Conservation (phyloP, 2,329 filamentous ascomycete species). For the Nannizziopsis barbatae region DNA sequence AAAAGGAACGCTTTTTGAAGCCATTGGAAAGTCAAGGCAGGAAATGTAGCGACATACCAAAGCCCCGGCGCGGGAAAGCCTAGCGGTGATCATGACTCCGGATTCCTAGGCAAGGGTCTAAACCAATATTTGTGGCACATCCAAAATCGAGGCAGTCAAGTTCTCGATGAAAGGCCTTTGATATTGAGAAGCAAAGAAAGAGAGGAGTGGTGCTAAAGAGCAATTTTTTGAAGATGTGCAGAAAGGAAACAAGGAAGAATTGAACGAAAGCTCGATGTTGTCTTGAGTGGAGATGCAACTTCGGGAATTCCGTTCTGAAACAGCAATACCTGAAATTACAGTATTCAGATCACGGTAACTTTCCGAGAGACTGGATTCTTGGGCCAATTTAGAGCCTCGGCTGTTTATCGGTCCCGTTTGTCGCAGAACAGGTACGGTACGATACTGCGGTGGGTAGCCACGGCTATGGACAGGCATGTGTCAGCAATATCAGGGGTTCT, state of each 20-base stretch:
- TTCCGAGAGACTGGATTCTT: not conserved
- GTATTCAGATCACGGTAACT: not conserved
- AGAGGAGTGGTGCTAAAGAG: constrained; percentile 27
- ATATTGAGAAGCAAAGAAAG: constrained; percentile 27
- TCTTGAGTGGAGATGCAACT: constrained; percentile 7
- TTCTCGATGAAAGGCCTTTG: constrained; percentile 22
- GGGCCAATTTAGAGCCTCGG: not conserved
- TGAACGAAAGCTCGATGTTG: constrained; percentile 12
- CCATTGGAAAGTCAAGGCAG: not conserved
- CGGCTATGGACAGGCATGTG: constrained; percentile 10
- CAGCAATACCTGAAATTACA: not conserved
- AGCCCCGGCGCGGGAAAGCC: constrained; percentile 38
- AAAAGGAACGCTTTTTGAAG: not conserved
- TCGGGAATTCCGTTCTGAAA: constrained; percentile 6
- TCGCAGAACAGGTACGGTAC: not conserved
- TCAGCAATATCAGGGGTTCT: constrained; percentile 7
- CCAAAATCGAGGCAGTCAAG: constrained; percentile 26
- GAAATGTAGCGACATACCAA: constrained; percentile 30
- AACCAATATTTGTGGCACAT: constrained; percentile 21
- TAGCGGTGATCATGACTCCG: constrained; percentile 39
- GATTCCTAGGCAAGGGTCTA: constrained; percentile 30
- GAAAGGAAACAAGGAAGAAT: constrained; percentile 16
- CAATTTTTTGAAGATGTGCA: constrained; percentile 26
- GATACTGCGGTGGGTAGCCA: constrained; percentile 3
- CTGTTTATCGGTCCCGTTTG: not conserved